Evolutionary conservation across 2,329 filamentous ascomycete species (phyloP), one percentile per base, ranked within the genome.

Genomic region (Neonectria faginata): DNA sequence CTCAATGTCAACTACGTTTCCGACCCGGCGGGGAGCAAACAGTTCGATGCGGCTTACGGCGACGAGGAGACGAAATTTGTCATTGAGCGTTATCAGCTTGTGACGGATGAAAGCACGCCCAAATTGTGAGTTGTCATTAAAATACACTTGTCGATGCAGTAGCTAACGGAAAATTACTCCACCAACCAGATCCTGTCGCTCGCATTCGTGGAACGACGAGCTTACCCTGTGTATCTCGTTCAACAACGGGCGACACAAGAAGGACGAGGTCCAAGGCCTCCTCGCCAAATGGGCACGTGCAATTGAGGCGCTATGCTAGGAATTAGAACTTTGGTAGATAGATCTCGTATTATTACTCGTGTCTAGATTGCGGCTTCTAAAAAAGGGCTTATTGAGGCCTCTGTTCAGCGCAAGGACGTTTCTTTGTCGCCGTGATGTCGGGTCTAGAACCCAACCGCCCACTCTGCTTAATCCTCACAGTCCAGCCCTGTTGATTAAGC

Each of bases 151-250:
- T 33, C 10, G 18, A 14, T 33, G 6, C 14, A 36, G 3, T 8
- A 2, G 31, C 31, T 53, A 14, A 41, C 42, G 31, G 51, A 31
- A 6, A 31, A 1, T 25, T 3, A 20, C 48, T 31, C 29, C 10
- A 16, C 20, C 16, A 62, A 16, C 20, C 16, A 62, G 60, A 31
- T 58, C 60, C 4, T 53, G 60, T 39, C 54, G 60, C 16, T 58
- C 60, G 12, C 60, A 58, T 29, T 62, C 60, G 7, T 62, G 60
- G 60, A 62, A 62, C 20, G 16, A 42, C 20, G 48, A 53, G 41
- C 54, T 62, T 5, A 52, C 54, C 1, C 48, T 62, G 8, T 57
- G 47, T 31, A 58, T 62, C 41, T 31, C 54, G 8, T 58, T 52
- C 47, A 62, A 53, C 47, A 62, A 47, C 22, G 53, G 5, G 27